Evolutionary conservation across 176 grass and related monocot species (phyloP).

Genomic region (Oryza officinalis): DNA sequence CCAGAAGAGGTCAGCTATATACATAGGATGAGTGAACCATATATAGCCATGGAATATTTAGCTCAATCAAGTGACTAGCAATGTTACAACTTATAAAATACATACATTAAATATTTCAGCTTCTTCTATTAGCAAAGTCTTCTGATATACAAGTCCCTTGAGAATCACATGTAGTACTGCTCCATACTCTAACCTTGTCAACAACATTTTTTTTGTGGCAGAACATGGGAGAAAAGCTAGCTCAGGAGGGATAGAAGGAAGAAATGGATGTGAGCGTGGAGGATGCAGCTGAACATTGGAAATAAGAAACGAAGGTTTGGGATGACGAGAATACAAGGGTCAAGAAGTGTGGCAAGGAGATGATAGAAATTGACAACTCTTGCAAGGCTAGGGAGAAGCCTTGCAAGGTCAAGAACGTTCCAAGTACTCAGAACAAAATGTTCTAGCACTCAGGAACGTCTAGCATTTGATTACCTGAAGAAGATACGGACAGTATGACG

Average conservation of each 20-base stretch:
- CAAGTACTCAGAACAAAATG: neutral
- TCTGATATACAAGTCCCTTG: neutral
- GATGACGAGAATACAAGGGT: neutral
- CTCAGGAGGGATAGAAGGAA: constrained; percentile 11
- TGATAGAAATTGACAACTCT: neutral
- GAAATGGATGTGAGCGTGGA: neutral
- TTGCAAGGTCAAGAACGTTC: constrained; percentile 15
- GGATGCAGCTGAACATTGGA: neutral
- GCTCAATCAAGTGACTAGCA: too few relatives aligned
- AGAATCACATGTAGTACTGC: neutral
- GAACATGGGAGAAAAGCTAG: neutral
- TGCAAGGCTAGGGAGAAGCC: neutral
- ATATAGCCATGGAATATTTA: neutral
- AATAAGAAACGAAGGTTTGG: neutral
- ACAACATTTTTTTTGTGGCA: neutral
- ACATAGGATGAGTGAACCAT: too few relatives aligned
- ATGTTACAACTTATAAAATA: neutral
- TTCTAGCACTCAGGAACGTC: neutral
- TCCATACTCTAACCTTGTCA: neutral
- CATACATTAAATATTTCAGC: neutral
- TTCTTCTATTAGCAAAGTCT: neutral
- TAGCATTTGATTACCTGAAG: neutral
- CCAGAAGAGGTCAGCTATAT: neutral
- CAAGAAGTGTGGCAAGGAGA: neutral
- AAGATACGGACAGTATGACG: neutral